These are phyloP conservation scores for Tetradesmus obliquus DNA, from an alignment of 139 green algal genomes.

Conservation along the genomic window DNA sequence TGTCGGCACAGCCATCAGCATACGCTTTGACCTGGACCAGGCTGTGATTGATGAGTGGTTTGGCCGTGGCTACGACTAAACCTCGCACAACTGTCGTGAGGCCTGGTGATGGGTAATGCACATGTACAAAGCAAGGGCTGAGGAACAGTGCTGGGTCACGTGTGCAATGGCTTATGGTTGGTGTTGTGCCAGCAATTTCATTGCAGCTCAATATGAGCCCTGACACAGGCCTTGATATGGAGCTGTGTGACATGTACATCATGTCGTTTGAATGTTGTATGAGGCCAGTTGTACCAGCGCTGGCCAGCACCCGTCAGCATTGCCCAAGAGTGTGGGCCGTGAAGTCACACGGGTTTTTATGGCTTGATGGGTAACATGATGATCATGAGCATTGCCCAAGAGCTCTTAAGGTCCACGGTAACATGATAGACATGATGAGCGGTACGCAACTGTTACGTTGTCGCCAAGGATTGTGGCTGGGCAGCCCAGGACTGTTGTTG, in stretches of 20 bases:
- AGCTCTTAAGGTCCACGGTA: background rate
- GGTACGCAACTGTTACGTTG: no score
- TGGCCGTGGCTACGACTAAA: conserved; percentile 61
- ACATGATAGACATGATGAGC: background rate
- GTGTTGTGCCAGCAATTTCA: background rate
- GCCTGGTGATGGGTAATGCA: no score
- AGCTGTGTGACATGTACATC: no score
- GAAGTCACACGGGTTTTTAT: background rate
- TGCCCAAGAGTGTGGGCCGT: no score
- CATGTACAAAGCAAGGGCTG: no score
- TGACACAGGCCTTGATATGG: no score
- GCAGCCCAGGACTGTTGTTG: no score
- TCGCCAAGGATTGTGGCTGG: no score
- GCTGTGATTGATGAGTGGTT: conserved; percentile 65
- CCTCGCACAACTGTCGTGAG: background rate
- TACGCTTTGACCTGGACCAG: conserved; percentile 56
- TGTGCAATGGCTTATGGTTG: background rate
- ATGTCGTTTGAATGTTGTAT: no score
- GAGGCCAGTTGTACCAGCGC: no score
- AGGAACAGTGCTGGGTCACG: no score
- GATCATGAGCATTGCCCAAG: background rate
- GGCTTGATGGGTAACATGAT: background rate
- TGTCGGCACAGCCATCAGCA: conserved; percentile 68
- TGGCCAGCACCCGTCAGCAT: no score
- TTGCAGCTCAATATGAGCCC: background rate